Conservation (phyloP, 2,329 filamentous ascomycete species). For the Phaeomoniella chlamydospora region DNA sequence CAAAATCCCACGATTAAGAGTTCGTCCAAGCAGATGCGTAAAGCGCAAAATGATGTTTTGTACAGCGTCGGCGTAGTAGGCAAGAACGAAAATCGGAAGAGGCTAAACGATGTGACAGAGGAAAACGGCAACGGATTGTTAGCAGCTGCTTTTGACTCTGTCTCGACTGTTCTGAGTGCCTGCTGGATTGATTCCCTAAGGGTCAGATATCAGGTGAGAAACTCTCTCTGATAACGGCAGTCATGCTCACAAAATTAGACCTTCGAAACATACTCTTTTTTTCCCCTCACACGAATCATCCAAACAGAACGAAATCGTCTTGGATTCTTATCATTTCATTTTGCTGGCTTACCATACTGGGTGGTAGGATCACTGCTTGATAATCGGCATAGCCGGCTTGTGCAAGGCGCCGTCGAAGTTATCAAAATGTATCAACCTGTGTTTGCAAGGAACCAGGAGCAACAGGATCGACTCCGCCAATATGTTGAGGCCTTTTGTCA, state of each 20-base stretch:
- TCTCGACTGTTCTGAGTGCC: slow-evolving; percentile 23
- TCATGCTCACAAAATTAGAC: slow-evolving; percentile 15
- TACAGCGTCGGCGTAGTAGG: slow-evolving; percentile 33
- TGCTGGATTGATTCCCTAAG: slow-evolving; percentile 26
- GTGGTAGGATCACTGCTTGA: slow-evolving; percentile 19
- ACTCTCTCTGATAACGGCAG: slow-evolving; percentile 2
- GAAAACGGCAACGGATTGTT: slow-evolving; percentile 29
- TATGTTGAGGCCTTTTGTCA: slow-evolving; percentile 2
- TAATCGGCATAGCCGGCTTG: slow-evolving; percentile 21
- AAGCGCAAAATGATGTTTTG: slow-evolving; percentile 35
- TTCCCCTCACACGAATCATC: slow-evolving; percentile 21
- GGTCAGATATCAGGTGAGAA: slow-evolving; percentile 20
- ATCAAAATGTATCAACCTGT: slow-evolving; percentile 8
- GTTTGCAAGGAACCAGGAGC: slow-evolving; percentile 3
- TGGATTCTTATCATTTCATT: slow-evolving; percentile 22
- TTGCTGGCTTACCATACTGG: slow-evolving; percentile 25
- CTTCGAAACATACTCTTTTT: slow-evolving; percentile 20
- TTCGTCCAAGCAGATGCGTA: slow-evolving; percentile 23
- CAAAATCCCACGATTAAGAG: slow-evolving; percentile 26
- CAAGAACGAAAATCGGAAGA: slow-evolving; percentile 22
- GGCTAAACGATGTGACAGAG: slow-evolving; percentile 8
- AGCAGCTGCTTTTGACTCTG: slow-evolving; percentile 24
- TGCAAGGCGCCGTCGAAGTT: slow-evolving; percentile 18
- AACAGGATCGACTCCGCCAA: slow-evolving; percentile 4
- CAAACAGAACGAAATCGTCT: slow-evolving; percentile 18